phyloP scores from a whole-genome alignment of 306 rosid genomes.

The Begonia loranthoides region DNA sequence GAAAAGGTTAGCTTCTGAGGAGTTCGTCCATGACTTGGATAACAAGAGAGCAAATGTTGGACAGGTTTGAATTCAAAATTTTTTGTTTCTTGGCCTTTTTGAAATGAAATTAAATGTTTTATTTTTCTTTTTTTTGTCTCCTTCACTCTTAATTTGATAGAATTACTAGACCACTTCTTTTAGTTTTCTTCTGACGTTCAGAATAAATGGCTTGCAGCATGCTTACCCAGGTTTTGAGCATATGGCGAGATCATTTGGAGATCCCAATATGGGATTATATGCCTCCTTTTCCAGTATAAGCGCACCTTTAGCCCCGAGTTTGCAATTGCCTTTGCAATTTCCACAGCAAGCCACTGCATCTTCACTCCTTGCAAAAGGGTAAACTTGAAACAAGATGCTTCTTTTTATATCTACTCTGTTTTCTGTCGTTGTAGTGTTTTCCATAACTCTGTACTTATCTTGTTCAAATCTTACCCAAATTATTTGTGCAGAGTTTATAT shows the following conservation, averaged over 20 bases:
- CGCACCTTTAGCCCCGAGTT: conserved; percentile 29
- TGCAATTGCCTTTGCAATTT: conserved; percentile 37
- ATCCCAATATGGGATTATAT: conserved; percentile 32
- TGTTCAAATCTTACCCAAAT: no score
- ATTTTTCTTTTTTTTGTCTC: neutral
- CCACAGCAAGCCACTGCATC: conserved; percentile 45
- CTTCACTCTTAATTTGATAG: neutral
- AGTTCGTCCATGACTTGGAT: conserved; percentile 71
- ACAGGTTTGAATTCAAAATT: conserved; percentile 40
- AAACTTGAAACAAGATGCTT: conserved; percentile 12
- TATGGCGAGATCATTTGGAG: conserved; percentile 32
- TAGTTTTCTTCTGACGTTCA: conserved; percentile 16
- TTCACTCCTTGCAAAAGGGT: conserved; percentile 85
- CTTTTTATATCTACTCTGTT: conserved; percentile 7
- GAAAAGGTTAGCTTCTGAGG: conserved; percentile 87
- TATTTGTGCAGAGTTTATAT: no score
- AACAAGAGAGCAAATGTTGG: conserved; percentile 82
- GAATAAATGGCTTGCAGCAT: conserved; percentile 45
- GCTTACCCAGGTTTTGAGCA: conserved; percentile 37
- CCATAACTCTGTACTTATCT: no score
- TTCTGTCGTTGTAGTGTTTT: neutral
- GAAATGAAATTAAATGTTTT: neutral
- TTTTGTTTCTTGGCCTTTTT: neutral
- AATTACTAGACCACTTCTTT: neutral
- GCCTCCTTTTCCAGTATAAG: conserved; percentile 29